Evolutionary conservation across 768 basidiomycete genomes (phyloP).

Genomic region (Boletus rubropictus): DNA sequence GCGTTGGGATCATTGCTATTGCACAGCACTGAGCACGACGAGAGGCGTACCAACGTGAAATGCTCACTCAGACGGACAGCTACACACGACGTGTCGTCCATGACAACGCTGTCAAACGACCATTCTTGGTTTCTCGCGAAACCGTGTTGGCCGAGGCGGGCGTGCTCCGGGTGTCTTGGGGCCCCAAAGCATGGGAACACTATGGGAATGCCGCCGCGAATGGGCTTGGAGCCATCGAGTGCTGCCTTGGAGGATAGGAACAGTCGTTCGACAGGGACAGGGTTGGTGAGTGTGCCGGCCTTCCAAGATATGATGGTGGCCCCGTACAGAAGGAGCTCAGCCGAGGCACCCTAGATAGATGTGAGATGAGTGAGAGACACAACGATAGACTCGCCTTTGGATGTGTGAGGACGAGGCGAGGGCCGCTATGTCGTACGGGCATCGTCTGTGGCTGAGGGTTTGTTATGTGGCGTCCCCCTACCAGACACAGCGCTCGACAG

Average conservation of each 20-base stretch:
- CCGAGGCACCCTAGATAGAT: slow-evolving; percentile 52
- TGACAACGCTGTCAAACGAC: slow-evolving; percentile 57
- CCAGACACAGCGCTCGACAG: neutral
- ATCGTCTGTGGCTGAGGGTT: slow-evolving; percentile 32
- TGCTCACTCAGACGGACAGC: slow-evolving; percentile 72
- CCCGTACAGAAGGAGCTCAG: slow-evolving; percentile 69
- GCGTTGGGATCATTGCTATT: slow-evolving; percentile 59
- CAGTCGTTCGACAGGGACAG: slow-evolving; percentile 54
- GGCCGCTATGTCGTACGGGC: slow-evolving; percentile 47
- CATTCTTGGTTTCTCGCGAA: slow-evolving; percentile 80
- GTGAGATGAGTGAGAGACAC: neutral
- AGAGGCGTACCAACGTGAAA: neutral
- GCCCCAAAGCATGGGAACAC: slow-evolving; percentile 90
- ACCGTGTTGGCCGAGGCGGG: slow-evolving; percentile 77
- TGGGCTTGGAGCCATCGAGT: slow-evolving; percentile 76
- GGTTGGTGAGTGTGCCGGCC: slow-evolving; percentile 34
- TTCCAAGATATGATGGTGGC: slow-evolving; percentile 90
- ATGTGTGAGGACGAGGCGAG: slow-evolving; percentile 50
- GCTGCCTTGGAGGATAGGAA: slow-evolving; percentile 78
- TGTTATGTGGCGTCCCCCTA: slow-evolving; percentile 14
- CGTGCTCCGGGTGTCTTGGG: slow-evolving; percentile 68
- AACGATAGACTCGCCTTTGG: slow-evolving; percentile 43
- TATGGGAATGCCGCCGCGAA: slow-evolving; percentile 51
- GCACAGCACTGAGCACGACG: slow-evolving; percentile 1
- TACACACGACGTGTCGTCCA: slow-evolving; percentile 65